Base-by-base conservation (phyloP, 192 early-diverging fungal species). In the Jimgerdemannia flammicorona region DNA sequence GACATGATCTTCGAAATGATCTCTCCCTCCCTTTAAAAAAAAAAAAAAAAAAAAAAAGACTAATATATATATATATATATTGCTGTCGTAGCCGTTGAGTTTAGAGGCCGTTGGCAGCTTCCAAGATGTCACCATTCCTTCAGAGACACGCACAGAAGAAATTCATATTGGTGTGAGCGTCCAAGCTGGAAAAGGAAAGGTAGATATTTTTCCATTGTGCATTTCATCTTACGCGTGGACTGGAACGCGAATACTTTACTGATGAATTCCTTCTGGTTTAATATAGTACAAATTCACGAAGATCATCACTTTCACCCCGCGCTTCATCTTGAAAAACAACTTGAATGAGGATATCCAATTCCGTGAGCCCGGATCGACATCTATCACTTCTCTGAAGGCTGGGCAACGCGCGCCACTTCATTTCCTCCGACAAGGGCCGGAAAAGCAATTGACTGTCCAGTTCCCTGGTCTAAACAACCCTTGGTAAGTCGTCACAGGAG, bases 31-130 rank as follows among this genome's bases (percentile, higher is more conserved):
- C 29, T 1, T 1, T 29, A 0, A 29, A 29, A 29, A 29, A 29
- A 6, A 59, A 6, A 10, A 14, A 6, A 59, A 6, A 10, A 14
- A 6, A 59, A 6, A 10, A 14, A n/a, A n/a, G n/a, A n/a, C n/a
- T n/a, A n/a, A n/a, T n/a, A n/a, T n/a, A n/a, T n/a, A n/a, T n/a
- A n/a, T n/a, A n/a, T n/a, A n/a, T n/a, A n/a, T n/a, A n/a, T n/a
- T n/a, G n/a, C n/a, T n/a, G n/a, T 29, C 81, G 80, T 64, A 90
- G 74, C 94, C 93, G 3, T 78, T 97, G 65, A 98, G 96, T 83
- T 98, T 99, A 79, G 98, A 99, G 75, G 96, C 96, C 3, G 92
- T 98, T 68, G 96, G 97, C 9, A 95, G 92, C 73, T 86, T 91
- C 8, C 89, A 92, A 72, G 94, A 94, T 68, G 85, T 98, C 2